Evolutionary conservation across 805 yeast genomes (phyloP).

Genomic region (Nakazawaea laoshanensis): DNA sequence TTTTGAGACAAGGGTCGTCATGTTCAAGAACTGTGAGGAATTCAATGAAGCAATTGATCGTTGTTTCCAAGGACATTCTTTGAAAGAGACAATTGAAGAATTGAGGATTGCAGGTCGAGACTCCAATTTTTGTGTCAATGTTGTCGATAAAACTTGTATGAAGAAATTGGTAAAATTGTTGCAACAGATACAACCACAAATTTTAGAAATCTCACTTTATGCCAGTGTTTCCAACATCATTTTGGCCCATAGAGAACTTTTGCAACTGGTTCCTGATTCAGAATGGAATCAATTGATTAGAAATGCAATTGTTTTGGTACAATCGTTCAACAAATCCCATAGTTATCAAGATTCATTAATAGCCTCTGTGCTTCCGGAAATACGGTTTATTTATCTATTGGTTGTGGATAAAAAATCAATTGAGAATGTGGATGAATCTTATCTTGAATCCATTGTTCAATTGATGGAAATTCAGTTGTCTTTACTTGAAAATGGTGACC

Average conservation of each 20-base stretch:
- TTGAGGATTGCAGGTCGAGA: constrained; percentile 7
- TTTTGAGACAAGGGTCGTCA: too few relatives aligned
- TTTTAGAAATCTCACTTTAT: constrained; percentile 1
- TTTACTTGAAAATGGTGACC: background rate
- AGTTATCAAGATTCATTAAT: background rate
- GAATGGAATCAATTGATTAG: background rate
- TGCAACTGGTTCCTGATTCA: background rate
- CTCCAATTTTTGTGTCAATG: constrained; percentile 3
- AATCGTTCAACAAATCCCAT: background rate
- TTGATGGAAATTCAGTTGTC: constrained; percentile 1
- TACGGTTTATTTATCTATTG: constrained; percentile 6
- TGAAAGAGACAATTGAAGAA: constrained; percentile 1
- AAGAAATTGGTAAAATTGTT: background rate
- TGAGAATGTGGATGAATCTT: too few relatives aligned
- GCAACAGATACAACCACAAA: background rate
- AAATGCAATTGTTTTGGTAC: background rate
- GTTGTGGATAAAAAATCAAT: constrained; percentile 4
- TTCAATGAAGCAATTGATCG: too few relatives aligned
- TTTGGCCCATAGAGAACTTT: background rate
- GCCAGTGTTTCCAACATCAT: constrained; percentile 8
- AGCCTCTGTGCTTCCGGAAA: constrained; percentile 1
- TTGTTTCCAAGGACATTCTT: too few relatives aligned
- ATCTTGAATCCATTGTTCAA: background rate
- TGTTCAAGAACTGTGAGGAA: too few relatives aligned
- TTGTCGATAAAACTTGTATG: background rate